Percentiles rank a stretch among this genome's conserved stretches.
These are phyloP conservation scores for Cladosporium sp. DNA, from an alignment of 2,329 filamentous ascomycete genomes.

Conservation along the genomic window DNA sequence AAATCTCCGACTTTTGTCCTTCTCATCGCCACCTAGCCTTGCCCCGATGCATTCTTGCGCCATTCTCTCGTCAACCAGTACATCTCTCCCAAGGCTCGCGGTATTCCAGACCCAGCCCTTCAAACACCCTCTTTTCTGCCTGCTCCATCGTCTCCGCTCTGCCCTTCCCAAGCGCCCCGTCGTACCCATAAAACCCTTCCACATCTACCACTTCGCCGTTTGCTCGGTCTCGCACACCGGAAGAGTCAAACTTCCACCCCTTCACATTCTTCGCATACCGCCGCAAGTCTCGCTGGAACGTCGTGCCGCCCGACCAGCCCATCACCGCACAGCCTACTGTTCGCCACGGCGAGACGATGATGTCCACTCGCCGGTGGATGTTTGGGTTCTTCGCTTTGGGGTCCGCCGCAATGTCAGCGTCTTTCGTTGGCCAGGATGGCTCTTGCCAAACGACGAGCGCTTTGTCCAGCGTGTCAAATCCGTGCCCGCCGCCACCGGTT, in stretches of 20 bases:
- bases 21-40: too few relatives aligned
- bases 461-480: slow-evolving; percentile 87
- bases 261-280: slow-evolving; percentile 68
- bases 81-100: slow-evolving; percentile 39
- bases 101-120: slow-evolving; percentile 58
- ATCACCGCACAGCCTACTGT: slow-evolving; percentile 82
- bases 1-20: too few relatives aligned
- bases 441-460: slow-evolving; percentile 89
- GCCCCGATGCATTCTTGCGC: too few relatives aligned
- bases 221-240: slow-evolving; percentile 64
- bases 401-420: slow-evolving; percentile 30
- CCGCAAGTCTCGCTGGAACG: slow-evolving; percentile 80
- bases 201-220: slow-evolving; percentile 69
- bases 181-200: slow-evolving; percentile 72
- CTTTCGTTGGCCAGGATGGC: slow-evolving; percentile 41
- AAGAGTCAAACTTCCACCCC: slow-evolving; percentile 83
- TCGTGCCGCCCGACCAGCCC: slow-evolving; percentile 84
- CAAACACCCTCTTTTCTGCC: slow-evolving; percentile 76
- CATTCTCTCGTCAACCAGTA: slow-evolving; percentile 25
- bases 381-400: slow-evolving; percentile 57
- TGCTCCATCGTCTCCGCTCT: slow-evolving; percentile 54
- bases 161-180: slow-evolving; percentile 37
- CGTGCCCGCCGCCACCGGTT: slow-evolving; percentile 43
- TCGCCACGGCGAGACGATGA: slow-evolving; percentile 83
- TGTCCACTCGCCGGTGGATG: slow-evolving; percentile 79